phyloP scores from a whole-genome alignment of 805 yeast species.

The Lipomyces sp. region DNA sequence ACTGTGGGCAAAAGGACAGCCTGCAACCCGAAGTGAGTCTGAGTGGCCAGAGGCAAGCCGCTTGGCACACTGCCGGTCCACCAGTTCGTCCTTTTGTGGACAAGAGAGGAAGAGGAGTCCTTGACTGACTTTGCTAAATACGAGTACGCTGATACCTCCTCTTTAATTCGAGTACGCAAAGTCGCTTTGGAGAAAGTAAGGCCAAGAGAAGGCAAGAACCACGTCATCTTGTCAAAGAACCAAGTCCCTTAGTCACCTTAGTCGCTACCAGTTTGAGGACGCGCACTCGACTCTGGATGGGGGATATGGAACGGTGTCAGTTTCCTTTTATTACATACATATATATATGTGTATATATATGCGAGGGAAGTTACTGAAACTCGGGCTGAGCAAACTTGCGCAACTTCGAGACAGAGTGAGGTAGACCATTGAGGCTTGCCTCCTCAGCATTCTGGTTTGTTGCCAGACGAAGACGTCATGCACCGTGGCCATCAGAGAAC shows the following conservation, averaged over 20 bases:
- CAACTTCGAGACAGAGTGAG: too few relatives aligned
- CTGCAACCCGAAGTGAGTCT: neutral
- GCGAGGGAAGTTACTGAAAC: too few relatives aligned
- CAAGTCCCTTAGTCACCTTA: neutral
- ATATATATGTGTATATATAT: too few relatives aligned
- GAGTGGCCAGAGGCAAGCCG: constrained; percentile 2
- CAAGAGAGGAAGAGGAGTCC: too few relatives aligned
- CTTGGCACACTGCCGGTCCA: neutral
- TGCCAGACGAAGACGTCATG: too few relatives aligned
- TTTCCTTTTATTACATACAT: too few relatives aligned
- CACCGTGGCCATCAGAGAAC: too few relatives aligned
- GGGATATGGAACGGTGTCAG: neutral
- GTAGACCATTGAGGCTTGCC: too few relatives aligned
- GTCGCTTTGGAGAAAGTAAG: neutral
- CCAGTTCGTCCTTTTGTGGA: neutral
- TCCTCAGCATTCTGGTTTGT: too few relatives aligned
- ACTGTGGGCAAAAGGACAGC: neutral
- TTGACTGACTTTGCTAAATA: neutral
- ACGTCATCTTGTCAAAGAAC: neutral
- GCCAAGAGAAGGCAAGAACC: neutral
- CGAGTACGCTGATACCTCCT: too few relatives aligned
- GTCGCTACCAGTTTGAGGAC: neutral
- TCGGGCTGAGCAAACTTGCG: too few relatives aligned
- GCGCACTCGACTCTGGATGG: neutral
- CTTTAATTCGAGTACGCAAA: neutral